Evolutionary conservation across 495 filamentous ascomycete species (phyloP).

Genomic region (Lasiosphaeris hirsuta): DNA sequence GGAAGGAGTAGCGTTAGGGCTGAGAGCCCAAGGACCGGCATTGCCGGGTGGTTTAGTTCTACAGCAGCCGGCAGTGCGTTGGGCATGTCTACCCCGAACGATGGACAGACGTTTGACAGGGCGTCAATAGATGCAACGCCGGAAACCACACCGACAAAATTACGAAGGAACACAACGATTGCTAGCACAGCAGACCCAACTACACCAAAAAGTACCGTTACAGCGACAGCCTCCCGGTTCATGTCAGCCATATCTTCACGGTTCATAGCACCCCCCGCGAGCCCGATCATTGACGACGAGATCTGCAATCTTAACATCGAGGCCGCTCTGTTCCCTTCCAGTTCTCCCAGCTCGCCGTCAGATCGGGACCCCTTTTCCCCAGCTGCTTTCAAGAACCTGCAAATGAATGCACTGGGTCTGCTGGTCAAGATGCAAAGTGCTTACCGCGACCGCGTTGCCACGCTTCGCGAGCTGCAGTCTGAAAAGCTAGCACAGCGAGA

Average conservation of each 20-base stretch:
- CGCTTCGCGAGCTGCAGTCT: constrained; percentile 56
- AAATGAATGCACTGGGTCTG: constrained; percentile 63
- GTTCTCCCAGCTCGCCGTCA: constrained; percentile 39
- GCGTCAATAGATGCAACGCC: constrained; percentile 12
- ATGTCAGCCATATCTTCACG: constrained; percentile 43
- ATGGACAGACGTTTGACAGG: not conserved
- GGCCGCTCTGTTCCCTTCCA: constrained; percentile 52
- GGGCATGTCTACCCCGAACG: constrained; percentile 11
- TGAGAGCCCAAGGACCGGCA: constrained; percentile 28
- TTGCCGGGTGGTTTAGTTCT: constrained; percentile 35
- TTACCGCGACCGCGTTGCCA: constrained; percentile 60
- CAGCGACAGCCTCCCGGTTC: constrained; percentile 37
- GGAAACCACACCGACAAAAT: constrained; percentile 33
- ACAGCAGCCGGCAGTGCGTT: constrained; percentile 19
- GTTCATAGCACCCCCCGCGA: constrained; percentile 32
- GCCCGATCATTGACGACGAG: constrained; percentile 49
- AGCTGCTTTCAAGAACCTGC: constrained; percentile 66
- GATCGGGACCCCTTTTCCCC: constrained; percentile 55
- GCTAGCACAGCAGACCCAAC: constrained; percentile 12
- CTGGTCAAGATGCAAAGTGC: constrained; percentile 65
- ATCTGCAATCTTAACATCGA: constrained; percentile 63
- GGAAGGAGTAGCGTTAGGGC: constrained; percentile 22
- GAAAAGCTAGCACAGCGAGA: constrained; percentile 65
- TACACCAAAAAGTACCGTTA: constrained; percentile 35
- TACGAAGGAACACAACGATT: constrained; percentile 17